Evolutionary conservation across 176 grass and related monocot genomes (phyloP), one percentile per base, ranked within the genome.

Genomic region (Luzula sylvatica): DNA sequence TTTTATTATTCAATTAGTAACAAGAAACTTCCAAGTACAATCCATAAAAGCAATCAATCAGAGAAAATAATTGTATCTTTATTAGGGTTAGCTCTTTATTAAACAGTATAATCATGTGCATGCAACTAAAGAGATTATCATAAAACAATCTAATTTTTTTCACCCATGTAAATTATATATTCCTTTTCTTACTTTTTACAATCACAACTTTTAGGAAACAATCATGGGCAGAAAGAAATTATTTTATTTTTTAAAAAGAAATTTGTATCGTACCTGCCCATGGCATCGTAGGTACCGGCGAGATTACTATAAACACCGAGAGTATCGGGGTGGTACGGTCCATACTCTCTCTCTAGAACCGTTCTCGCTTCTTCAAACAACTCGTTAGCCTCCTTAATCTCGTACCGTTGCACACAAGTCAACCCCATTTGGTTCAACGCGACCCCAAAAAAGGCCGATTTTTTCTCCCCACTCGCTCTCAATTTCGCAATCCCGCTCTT

Each of bases 271-370:
- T 82, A 96, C 90, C 90, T 89, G 75, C 90, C 90, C 90, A 96
- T 82, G 40, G 84, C 90, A 79, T 96, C 90, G 70, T 96, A 96
- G 20, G 84, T 76, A 60, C 90, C 90, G 12, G 90, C 90, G 63
- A 96, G 84, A 75, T 96, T 96, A 46, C 81, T 96, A 61, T 82
- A 96, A 39, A 86, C 90, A 42, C 90, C 90, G 50, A 96, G 70
- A 29, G 90, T 96, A 76, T 96, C 84, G 3, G 67, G 71, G 70
- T 96, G 90, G 67, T 82, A 79, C 5, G 90, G 90, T 39, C 90
- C 90, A 3, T 78, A 86, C 61, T 96, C 90, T 73, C 88, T 81
- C 55, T 96, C 84, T 40, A 96, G 71, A 76, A 96, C 71, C 7
- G 72, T 73, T 68, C 77, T 96, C 42, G 90, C 90, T 72, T 96